A percentile compares a stretch with the other conserved stretches of the same genome.
Conservation (phyloP, 2,329 filamentous ascomycete genomes). For the Fusarium armeniacum region DNA sequence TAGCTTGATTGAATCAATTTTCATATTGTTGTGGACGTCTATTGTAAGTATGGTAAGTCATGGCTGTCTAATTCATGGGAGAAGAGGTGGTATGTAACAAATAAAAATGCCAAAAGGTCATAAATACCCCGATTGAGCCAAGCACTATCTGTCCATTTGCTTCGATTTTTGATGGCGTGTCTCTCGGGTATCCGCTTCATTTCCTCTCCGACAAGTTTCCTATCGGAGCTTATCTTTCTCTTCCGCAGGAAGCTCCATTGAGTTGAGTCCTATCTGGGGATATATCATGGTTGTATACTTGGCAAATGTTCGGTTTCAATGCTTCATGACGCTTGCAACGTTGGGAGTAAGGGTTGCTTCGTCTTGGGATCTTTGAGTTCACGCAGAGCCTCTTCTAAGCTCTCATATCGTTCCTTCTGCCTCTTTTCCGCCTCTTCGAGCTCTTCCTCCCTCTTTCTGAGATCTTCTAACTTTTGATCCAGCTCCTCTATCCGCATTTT, state of each 20-base stretch:
- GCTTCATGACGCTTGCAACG: conserved; percentile 47
- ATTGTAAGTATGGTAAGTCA: conserved; percentile 18
- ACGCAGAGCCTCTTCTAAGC: conserved; percentile 68
- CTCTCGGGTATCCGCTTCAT: conserved; percentile 4
- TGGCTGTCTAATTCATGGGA: conserved; percentile 40
- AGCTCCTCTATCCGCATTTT: conserved; percentile 67
- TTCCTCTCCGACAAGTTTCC: conserved; percentile 7
- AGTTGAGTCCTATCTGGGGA: not conserved
- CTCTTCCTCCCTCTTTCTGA: conserved; percentile 65
- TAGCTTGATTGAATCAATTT: conserved; percentile 6
- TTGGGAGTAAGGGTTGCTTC: conserved; percentile 66
- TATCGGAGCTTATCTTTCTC: not conserved
- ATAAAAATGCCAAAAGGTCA: conserved; percentile 9
- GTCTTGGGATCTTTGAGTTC: conserved; percentile 69
- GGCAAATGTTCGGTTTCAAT: not conserved
- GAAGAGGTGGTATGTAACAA: conserved; percentile 38
- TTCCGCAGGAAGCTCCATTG: not conserved
- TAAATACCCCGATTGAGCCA: not conserved
- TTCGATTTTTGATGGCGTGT: conserved; percentile 7
- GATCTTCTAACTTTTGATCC: conserved; percentile 62
- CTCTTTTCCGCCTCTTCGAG: conserved; percentile 62
- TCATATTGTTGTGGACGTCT: conserved; percentile 22
- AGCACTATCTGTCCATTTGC: conserved; percentile 9
- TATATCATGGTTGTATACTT: not conserved
- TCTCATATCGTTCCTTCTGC: conserved; percentile 63